These are phyloP conservation scores for Colletotrichum sp. DNA, from an alignment of 2,329 filamentous ascomycete species.

Conservation along the genomic window DNA sequence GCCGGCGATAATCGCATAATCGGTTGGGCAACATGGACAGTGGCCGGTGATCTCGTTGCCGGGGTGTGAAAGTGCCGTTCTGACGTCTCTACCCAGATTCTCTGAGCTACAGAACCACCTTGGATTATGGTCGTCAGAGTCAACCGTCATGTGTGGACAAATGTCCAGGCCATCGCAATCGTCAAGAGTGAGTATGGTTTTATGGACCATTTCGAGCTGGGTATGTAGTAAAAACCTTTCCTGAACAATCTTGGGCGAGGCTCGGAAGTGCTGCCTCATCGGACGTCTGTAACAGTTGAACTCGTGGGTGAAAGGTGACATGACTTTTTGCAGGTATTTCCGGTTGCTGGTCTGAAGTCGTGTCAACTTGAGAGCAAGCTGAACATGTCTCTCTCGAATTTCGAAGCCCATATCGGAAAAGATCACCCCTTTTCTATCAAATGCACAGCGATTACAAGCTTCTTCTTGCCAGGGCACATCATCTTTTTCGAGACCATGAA, in stretches of 20 bases:
- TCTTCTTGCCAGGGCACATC: not conserved
- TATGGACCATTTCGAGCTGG: not conserved
- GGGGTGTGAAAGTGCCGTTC: not conserved
- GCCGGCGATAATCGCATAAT: not conserved
- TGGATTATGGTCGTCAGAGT: not conserved
- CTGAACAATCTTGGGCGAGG: not conserved
- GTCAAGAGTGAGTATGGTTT: not conserved
- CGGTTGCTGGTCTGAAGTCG: not conserved
- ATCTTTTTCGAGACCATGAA: not conserved
- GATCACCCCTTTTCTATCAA: not conserved
- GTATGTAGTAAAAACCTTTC: not conserved
- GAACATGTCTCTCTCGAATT: not conserved
- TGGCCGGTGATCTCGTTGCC: not conserved
- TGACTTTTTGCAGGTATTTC: not conserved
- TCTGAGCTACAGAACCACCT: not conserved
- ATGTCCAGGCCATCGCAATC: not conserved
- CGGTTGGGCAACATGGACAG: not conserved
- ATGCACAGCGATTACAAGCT: not conserved
- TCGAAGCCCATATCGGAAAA: not conserved
- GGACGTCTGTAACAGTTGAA: no score
- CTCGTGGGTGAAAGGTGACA: not conserved
- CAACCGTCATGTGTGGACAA: not conserved
- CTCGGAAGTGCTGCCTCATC: not conserved
- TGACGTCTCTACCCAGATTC: not conserved
- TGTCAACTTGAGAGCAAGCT: not conserved